Evolutionary conservation across 2,329 filamentous ascomycete genomes (phyloP), one percentile per base, ranked within the genome.

Genomic region (Calonectria pseudoreteaudii): DNA sequence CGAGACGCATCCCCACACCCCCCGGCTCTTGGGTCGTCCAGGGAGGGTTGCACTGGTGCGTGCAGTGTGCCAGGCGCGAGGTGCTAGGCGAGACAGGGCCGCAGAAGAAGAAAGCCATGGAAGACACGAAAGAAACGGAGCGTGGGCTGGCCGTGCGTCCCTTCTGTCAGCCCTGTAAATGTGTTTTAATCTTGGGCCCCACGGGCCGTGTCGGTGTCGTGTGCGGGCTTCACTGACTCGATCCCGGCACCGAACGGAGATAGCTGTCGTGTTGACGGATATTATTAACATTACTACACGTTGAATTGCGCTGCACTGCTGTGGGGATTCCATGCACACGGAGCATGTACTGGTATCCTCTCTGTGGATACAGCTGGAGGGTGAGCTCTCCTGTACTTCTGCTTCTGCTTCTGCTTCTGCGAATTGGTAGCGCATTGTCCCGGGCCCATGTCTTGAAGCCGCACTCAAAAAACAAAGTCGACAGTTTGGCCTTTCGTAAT

Each of bases 401-500:
- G 50, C 26, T 30, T 30, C 14, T 53, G 50, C 50, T 38, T 23
- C 20, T 56, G 28, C 28, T 56, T 30, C 50, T 56, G 52, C 28
- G 23, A 26, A 38, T 26, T 60, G 56, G 34, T 60, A 60, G 34
- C 56, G 56, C 34, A 11, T 14, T 60, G 13, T 41, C 56, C 23
- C 34, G 56, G 56, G 28, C 4, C 30, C 52, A 56, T 62, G 68
- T 38, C 60, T 70, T 30, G 47, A 70, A 70, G 64, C 49, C 56
- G 56, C 56, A 38, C 56, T n/a, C 56, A 38, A 34, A 60, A 60
- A 38, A 44, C 5, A 41, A 41, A 47, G 56, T 60, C 56, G 56
- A 60, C 53, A 65, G 26, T 66, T 65, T 50, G 38, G 47, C 53
- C 53, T 69, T 58, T 60, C 60, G 70, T 66, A 72, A 72, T 58